Conservation (phyloP, 202 grass and related monocot genomes). For the Dendrocalamus latiflorus region DNA sequence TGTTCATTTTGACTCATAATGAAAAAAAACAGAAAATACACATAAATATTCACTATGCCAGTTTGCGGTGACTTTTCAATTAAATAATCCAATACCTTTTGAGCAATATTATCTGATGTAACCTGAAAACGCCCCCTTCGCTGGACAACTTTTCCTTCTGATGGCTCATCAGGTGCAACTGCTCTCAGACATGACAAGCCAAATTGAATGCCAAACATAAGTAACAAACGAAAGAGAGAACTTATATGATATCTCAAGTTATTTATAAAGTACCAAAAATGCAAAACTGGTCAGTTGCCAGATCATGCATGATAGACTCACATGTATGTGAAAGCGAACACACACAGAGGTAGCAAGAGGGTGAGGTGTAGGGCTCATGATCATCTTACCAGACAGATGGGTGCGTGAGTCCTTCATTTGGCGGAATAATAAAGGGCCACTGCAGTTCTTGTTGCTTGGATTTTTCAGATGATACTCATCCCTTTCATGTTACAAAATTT, state of each 20-base stretch:
- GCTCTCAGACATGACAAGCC: background rate
- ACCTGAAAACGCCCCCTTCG: slow-evolving; percentile 88
- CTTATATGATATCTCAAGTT: background rate
- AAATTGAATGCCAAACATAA: slow-evolving; percentile 1
- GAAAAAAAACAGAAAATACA: slow-evolving; percentile 6
- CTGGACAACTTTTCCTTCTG: slow-evolving; percentile 65
- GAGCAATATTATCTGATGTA: slow-evolving; percentile 56
- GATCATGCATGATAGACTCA: slow-evolving; percentile 12
- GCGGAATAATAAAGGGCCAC: slow-evolving; percentile 57
- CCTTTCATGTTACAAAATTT: too few relatives aligned
- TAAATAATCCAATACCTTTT: slow-evolving; percentile 63
- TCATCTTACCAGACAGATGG: slow-evolving; percentile 54
- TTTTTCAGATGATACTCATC: slow-evolving; percentile 53
- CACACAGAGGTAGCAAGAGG: background rate
- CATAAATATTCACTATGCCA: background rate
- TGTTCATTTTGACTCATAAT: background rate
- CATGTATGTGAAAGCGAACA: background rate
- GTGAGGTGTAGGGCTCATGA: background rate
- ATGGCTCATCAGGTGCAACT: slow-evolving; percentile 47
- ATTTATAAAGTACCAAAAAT: too few relatives aligned
- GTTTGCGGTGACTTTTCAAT: background rate
- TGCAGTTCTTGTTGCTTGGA: slow-evolving; percentile 56
- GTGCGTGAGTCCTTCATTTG: slow-evolving; percentile 59
- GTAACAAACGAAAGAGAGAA: too few relatives aligned
- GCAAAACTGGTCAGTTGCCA: background rate